A percentile compares a stretch with the other conserved stretches of the same genome.
phyloP scores from a whole-genome alignment of 805 yeast genomes.

The Candida nonsorbophila region DNA sequence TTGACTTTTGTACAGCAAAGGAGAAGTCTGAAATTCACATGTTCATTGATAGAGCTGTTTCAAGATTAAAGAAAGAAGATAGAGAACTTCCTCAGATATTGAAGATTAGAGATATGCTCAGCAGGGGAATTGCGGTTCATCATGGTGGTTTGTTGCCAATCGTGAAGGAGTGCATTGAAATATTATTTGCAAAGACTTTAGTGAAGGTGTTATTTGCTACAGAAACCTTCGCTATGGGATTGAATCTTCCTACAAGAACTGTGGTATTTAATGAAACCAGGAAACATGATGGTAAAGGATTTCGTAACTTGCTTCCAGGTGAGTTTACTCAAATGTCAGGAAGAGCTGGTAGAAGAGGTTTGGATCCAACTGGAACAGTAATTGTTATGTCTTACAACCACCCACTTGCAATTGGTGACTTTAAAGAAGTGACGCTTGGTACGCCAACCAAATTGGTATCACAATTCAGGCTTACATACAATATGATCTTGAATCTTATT shows the following conservation, averaged over 20 bases:
- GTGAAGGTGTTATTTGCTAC: slow-evolving; percentile 94
- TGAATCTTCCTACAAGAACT: slow-evolving; percentile 93
- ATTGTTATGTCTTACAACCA: slow-evolving; percentile 80
- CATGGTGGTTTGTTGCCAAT: slow-evolving; percentile 93
- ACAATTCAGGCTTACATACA: slow-evolving; percentile 91
- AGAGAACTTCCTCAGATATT: slow-evolving; percentile 89
- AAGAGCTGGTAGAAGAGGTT: slow-evolving; percentile 96
- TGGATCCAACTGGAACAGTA: slow-evolving; percentile 91
- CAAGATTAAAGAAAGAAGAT: slow-evolving; percentile 86
- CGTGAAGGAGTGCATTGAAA: slow-evolving; percentile 89
- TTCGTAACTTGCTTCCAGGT: slow-evolving; percentile 84
- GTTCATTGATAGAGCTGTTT: slow-evolving; percentile 86
- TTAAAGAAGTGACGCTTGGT: slow-evolving; percentile 83
- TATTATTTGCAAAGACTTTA: slow-evolving; percentile 78
- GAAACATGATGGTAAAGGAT: slow-evolving; percentile 85
- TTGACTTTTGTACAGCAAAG: slow-evolving; percentile 76
- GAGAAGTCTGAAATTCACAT: slow-evolving; percentile 90
- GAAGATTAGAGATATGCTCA: slow-evolving; percentile 72
- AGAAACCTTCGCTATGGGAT: slow-evolving; percentile 98
- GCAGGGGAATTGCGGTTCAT: slow-evolving; percentile 93
- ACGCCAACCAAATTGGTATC: slow-evolving; percentile 85
- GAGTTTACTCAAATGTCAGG: slow-evolving; percentile 99
- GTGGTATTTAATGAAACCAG: slow-evolving; percentile 83
- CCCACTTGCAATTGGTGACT: slow-evolving; percentile 50
- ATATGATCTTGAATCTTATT: slow-evolving; percentile 86